phyloP scores from a whole-genome alignment of 139 green algal species.

The Chlorella sorokiniana region DNA sequence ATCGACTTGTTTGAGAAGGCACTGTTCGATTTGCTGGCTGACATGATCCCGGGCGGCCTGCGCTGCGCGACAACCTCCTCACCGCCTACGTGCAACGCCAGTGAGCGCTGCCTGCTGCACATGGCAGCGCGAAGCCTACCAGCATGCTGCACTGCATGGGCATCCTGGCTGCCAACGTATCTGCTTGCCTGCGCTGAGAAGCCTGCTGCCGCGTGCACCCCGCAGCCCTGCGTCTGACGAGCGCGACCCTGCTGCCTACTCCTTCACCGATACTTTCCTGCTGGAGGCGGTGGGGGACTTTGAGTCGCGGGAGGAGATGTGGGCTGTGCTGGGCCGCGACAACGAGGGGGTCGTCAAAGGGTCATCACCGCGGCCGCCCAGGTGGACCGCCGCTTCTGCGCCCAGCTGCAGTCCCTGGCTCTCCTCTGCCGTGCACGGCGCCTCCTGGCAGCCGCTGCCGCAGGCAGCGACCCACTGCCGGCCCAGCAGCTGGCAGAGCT shows the following conservation, averaged over 20 bases:
- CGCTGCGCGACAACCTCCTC: constrained; percentile 11
- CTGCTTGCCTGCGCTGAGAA: neutral
- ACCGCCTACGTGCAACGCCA: constrained; percentile 1
- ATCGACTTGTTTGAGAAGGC: constrained; percentile 17
- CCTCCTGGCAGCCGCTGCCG: neutral
- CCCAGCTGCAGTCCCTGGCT: constrained; percentile 10
- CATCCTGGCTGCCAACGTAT: too few relatives aligned
- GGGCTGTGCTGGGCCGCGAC: neutral
- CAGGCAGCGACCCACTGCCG: neutral
- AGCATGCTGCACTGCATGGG: neutral
- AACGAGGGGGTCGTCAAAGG: neutral
- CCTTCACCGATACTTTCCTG: constrained; percentile 4
- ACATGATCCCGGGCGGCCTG: neutral
- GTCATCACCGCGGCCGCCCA: neutral
- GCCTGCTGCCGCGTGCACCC: neutral
- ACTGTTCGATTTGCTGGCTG: neutral
- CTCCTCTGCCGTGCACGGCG: constrained; percentile 10
- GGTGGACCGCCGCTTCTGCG: constrained; percentile 1
- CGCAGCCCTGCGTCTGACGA: constrained; percentile 7
- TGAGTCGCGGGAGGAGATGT: constrained; percentile 5
- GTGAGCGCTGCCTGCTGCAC: neutral
- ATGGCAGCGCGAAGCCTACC: neutral
- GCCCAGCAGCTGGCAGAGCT: neutral
- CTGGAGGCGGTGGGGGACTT: constrained; percentile 3
- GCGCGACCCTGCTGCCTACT: neutral